Evolutionary conservation across 129 eudicot genomes (phyloP).

Genomic region (Artemisia tridentata): DNA sequence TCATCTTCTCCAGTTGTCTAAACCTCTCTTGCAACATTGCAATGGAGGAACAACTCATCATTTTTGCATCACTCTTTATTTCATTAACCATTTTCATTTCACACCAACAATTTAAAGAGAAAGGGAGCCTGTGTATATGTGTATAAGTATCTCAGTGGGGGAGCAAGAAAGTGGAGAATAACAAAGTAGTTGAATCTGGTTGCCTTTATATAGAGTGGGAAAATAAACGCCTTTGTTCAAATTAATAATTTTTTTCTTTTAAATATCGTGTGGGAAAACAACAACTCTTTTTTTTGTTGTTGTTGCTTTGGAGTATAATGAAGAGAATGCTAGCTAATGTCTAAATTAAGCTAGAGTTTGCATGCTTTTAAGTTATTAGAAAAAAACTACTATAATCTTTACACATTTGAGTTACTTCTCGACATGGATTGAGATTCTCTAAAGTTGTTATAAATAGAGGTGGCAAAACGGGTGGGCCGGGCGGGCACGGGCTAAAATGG

Average conservation of each 20-base stretch:
- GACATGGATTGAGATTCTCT: too few species aligned
- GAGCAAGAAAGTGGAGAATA: slow-evolving; percentile 2
- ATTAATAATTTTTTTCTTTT: not conserved
- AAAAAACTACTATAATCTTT: too few species aligned
- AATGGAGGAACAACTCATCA: slow-evolving; percentile 43
- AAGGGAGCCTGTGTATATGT: not conserved
- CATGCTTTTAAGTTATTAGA: too few species aligned
- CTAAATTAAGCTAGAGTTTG: not conserved
- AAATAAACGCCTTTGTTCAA: not conserved
- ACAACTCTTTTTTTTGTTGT: not conserved
- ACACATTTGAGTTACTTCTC: too few species aligned
- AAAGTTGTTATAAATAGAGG: too few species aligned
- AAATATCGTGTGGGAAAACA: too few species aligned
- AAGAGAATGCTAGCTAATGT: slow-evolving; percentile 4
- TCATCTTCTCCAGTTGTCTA: slow-evolving; percentile 56
- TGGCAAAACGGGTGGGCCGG: too few species aligned
- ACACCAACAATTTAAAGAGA: not conserved
- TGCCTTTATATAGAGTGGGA: slow-evolving; percentile 16
- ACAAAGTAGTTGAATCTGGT: slow-evolving; percentile 6
- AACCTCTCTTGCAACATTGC: slow-evolving; percentile 85
- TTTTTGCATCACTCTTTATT: slow-evolving; percentile 16
- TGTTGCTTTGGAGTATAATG: not conserved
- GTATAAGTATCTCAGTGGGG: not conserved
- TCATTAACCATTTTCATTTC: slow-evolving; percentile 7
- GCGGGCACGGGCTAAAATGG: too few species aligned